Evolutionary conservation across 2,329 filamentous ascomycete genomes (phyloP).

Genomic region (Davidsoniella eucalypti): DNA sequence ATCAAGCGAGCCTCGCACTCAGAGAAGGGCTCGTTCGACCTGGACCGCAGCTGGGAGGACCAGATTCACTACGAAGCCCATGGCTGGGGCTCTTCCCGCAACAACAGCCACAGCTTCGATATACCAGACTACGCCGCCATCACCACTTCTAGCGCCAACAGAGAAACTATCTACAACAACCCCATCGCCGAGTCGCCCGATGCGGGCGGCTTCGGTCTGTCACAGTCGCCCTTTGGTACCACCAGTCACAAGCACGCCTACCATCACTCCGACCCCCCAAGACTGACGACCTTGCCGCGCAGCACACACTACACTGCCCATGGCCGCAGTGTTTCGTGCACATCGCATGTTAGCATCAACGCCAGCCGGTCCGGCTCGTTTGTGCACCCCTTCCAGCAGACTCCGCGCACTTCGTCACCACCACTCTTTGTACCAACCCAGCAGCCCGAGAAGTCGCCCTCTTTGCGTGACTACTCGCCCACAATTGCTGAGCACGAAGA

Average conservation of each 20-base stretch:
- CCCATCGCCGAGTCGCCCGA: neutral
- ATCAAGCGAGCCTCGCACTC: conserved; percentile 40
- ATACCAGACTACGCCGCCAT: conserved; percentile 22
- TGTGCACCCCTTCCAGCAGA: conserved; percentile 49
- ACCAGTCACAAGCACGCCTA: too few species aligned
- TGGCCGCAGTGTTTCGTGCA: conserved; percentile 40
- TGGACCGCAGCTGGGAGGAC: conserved; percentile 43
- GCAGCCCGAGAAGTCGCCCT: conserved; percentile 16
- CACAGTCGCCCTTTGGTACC: too few species aligned
- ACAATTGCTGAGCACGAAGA: conserved; percentile 38
- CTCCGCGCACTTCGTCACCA: conserved; percentile 35
- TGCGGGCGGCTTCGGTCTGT: too few species aligned
- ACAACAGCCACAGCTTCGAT: conserved; percentile 31
- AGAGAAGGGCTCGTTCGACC: conserved; percentile 45
- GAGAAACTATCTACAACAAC: conserved; percentile 8
- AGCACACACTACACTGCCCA: conserved; percentile 32
- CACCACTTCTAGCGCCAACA: conserved; percentile 2
- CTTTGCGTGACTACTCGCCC: conserved; percentile 34
- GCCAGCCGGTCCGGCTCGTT: conserved; percentile 30
- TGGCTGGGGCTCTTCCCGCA: conserved; percentile 20
- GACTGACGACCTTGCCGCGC: conserved; percentile 9
- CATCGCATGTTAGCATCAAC: conserved; percentile 35
- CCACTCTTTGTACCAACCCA: conserved; percentile 26
- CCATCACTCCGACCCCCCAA: too few species aligned
- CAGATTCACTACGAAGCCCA: conserved; percentile 26